Base-by-base conservation (phyloP, 2,329 filamentous ascomycete genomes). In the Achaetomium macrosporum region DNA sequence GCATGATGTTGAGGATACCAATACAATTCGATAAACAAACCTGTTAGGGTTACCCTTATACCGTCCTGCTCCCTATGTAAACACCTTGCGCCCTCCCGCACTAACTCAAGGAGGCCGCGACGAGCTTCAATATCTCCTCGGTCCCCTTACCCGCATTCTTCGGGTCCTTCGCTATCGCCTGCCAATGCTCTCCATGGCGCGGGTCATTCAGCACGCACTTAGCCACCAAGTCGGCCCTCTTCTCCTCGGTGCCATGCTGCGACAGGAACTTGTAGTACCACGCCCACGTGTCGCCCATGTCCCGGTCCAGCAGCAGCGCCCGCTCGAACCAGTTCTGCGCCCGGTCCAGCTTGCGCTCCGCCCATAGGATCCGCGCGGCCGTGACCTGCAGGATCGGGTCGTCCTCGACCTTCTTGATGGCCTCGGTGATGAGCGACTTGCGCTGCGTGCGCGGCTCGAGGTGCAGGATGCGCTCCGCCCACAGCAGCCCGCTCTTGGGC, bases 311-410 rank as follows among this genome's bases (percentile, higher is more conserved):
- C 50, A 96, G 77, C 51, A 96, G 84, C 0, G 93, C 93, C 71
- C 95, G 96, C 71, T 96, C 90, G 69, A 99, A 99, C 93, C 93
- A 99, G 59, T 83, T 91, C 70, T 91, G 87, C 2, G 93, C 92
- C 69, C 96, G 96, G 61, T 97, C 93, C 20, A 99, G 77, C 66
- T 86, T 85, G 51, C 93, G 81, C 72, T 99, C 93, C 10, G 82
- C 84, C 93, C 93, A 99, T 73, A 99, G 96, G 60, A 97, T 95
- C 17, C 93, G 83, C 6, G 91, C 93, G 12, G 96, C 90, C 0
- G 91, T 91, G 33, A 95, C 87, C 66, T 97, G 95, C 4, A 99
- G 77, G 17, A 85, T 79, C 0, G 93, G 83, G 66, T 97, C 92
- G 65, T 90, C 93, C 66, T 97, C 93, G 6, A 95, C 89, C 70